phyloP scores from a whole-genome alignment of 768 basidiomycete genomes.

The Exidia glandulosa region DNA sequence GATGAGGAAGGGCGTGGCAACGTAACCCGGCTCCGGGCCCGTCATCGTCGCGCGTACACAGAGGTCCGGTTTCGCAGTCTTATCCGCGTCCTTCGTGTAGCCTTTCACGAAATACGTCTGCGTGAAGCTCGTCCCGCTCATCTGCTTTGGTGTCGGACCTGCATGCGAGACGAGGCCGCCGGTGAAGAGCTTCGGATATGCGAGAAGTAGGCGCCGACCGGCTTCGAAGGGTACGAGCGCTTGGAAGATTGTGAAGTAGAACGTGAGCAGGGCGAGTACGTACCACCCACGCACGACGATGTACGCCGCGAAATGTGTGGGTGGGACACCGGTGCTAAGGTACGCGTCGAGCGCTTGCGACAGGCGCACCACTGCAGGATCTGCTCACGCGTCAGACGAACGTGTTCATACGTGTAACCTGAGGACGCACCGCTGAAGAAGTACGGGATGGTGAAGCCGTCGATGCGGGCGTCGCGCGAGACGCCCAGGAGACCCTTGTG shows the following conservation, averaged over 20 bases:
- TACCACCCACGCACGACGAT: neutral
- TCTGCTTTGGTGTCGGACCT: neutral
- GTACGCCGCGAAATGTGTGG: slow-evolving; percentile 5
- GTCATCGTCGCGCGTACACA: neutral
- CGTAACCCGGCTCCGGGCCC: slow-evolving; percentile 6
- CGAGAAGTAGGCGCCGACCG: neutral
- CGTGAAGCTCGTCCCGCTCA: neutral
- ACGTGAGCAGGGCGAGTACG: neutral
- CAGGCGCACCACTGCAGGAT: slow-evolving; percentile 7
- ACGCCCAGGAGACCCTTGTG: neutral
- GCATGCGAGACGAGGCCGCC: neutral
- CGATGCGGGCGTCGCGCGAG: neutral
- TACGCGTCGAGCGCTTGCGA: slow-evolving; percentile 1
- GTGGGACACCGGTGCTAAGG: neutral
- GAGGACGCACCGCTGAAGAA: slow-evolving; percentile 7
- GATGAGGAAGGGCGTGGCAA: slow-evolving; percentile 4
- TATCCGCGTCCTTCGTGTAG: neutral
- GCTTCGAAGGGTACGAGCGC: neutral
- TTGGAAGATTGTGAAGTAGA: slow-evolving; percentile 4
- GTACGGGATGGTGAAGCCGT: slow-evolving; percentile 4
- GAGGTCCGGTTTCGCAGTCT: slow-evolving; percentile 1
- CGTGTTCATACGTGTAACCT: too few relatives aligned
- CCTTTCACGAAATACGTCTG: slow-evolving; percentile 1
- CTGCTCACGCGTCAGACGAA: too few relatives aligned
- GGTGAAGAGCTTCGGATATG: slow-evolving; percentile 3